Conservation (phyloP, 1,284 basidiomycete genomes). For the Paramarasmius palmivorus region DNA sequence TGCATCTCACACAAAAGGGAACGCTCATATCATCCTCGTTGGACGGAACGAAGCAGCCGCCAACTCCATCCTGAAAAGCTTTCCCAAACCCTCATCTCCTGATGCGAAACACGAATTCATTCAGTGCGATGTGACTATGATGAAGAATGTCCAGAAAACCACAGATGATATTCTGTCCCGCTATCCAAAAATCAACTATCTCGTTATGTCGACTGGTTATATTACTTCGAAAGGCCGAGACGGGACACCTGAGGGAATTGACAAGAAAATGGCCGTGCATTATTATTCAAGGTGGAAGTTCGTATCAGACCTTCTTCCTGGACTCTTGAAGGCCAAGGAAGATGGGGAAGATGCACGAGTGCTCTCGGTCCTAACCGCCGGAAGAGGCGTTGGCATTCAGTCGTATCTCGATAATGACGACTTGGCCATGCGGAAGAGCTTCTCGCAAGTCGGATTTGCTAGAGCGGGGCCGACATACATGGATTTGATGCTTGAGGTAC, state of each 20-base stretch:
- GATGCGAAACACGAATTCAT: slow-evolving; percentile 22
- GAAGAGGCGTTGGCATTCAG: slow-evolving; percentile 32
- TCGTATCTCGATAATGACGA: slow-evolving; percentile 32
- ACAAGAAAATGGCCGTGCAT: slow-evolving; percentile 45
- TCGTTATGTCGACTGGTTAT: slow-evolving; percentile 40
- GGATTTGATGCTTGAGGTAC: slow-evolving; percentile 47
- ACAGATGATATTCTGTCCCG: slow-evolving; percentile 20
- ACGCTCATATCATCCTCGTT: slow-evolving; percentile 32
- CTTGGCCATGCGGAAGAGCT: slow-evolving; percentile 43
- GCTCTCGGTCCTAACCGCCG: slow-evolving; percentile 41
- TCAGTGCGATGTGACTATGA: slow-evolving; percentile 30
- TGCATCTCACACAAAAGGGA: slow-evolving; percentile 28
- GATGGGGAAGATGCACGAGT: slow-evolving; percentile 42
- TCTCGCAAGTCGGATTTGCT: slow-evolving; percentile 30
- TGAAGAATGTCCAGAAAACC: slow-evolving; percentile 24
- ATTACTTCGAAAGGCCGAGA: slow-evolving; percentile 36
- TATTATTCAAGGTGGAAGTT: slow-evolving; percentile 51
- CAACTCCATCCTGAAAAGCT: slow-evolving; percentile 31
- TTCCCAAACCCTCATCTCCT: slow-evolving; percentile 24
- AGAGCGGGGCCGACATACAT: slow-evolving; percentile 39
- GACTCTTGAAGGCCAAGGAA: slow-evolving; percentile 33
- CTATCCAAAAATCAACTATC: slow-evolving; percentile 40
- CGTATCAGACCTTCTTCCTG: slow-evolving; percentile 40
- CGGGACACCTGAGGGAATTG: slow-evolving; percentile 48
- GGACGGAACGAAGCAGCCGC: slow-evolving; percentile 34